These are phyloP conservation scores for Curvularia hawaiiensis DNA, from an alignment of 2,329 filamentous ascomycete genomes.

Conservation along the genomic window DNA sequence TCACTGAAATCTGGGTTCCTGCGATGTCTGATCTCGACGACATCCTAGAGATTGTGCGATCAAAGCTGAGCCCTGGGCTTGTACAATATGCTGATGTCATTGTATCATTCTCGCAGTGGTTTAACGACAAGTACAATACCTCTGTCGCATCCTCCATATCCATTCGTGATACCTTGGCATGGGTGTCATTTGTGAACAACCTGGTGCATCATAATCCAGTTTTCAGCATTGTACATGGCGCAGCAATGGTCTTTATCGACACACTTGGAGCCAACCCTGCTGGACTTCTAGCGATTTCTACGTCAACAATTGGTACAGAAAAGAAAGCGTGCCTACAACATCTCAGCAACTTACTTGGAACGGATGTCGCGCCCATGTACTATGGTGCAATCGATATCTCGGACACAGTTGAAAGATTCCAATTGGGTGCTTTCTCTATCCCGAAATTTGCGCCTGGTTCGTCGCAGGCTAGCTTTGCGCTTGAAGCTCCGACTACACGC, in stretches of 20 bases:
- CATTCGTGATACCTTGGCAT: conserved; percentile 88
- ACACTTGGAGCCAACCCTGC: conserved; percentile 94
- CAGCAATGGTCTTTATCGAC: conserved; percentile 94
- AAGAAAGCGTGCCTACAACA: conserved; percentile 74
- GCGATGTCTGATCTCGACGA: conserved; percentile 84
- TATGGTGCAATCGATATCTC: conserved; percentile 64
- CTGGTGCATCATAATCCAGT: conserved; percentile 56
- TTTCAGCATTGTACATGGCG: conserved; percentile 75
- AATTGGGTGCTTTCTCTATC: conserved; percentile 77
- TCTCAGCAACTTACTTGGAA: conserved; percentile 68
- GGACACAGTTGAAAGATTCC: conserved; percentile 60
- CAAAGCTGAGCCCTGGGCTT: conserved; percentile 68
- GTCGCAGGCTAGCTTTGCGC: conserved; percentile 67
- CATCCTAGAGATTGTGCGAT: conserved; percentile 81
- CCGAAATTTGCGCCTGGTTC: conserved; percentile 55
- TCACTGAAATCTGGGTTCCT: conserved; percentile 99
- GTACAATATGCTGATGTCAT: conserved; percentile 69
- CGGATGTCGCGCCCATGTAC: conserved; percentile 71
- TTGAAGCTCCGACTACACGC: conserved; percentile 87
- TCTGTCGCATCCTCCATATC: conserved; percentile 80
- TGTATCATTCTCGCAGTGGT: conserved; percentile 91
- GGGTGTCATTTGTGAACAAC: conserved; percentile 90
- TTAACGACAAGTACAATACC: conserved; percentile 78
- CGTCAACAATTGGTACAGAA: conserved; percentile 72
- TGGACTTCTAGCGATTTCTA: conserved; percentile 76